Base-by-base conservation (phyloP, 2,329 filamentous ascomycete species). In the Fusarium liriodendri region DNA sequence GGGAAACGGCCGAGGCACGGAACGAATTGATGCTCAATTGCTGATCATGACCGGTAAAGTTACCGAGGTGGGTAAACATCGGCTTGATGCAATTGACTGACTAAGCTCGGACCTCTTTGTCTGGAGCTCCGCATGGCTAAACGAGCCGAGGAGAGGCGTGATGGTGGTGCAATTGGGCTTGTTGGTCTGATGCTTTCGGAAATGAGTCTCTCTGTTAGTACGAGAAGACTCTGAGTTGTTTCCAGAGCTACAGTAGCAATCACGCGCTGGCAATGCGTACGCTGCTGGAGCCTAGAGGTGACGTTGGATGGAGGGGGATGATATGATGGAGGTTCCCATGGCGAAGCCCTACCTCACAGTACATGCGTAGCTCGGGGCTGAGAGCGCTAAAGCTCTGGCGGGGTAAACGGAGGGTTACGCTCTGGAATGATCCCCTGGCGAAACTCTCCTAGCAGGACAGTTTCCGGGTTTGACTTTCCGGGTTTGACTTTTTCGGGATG, bases 301-400 rank as follows among this genome's bases (percentile, higher is more conserved):
- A 65, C 61, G 60, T 64, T 64, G 25, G 35, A 66, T 40, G 45
- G 52, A 14, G 22, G 8, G 5, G 11, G 32, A 35, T 35, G 54
- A 35, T 22, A 58, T 25, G 50, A 63, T 70, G 67, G 61, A 61
- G 55, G 64, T 61, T 73, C 45, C 58, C 45, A 63, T 35, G 27
- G 52, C n/a, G 37, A 42, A 54, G 57, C 64, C 64, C 9, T 58
- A 74, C 35, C 35, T 54, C 27, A 47, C 20, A 25, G 45, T 45
- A 25, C 40, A 45, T 45, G 40, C 40, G 40, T 45, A 25, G 18
- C 47, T 52, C 27, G 45, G 45, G 45, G 45, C 45, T 57, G 14
- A 14, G 29, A 58, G 35, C 55, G 64, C 54, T 59, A 69, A 27
- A 74, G 69, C 72, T 75, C 72, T 74, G 69, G 72, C 66, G 72